phyloP scores from a whole-genome alignment of 805 yeast species.

The Scheffersomyces coipomensis region DNA sequence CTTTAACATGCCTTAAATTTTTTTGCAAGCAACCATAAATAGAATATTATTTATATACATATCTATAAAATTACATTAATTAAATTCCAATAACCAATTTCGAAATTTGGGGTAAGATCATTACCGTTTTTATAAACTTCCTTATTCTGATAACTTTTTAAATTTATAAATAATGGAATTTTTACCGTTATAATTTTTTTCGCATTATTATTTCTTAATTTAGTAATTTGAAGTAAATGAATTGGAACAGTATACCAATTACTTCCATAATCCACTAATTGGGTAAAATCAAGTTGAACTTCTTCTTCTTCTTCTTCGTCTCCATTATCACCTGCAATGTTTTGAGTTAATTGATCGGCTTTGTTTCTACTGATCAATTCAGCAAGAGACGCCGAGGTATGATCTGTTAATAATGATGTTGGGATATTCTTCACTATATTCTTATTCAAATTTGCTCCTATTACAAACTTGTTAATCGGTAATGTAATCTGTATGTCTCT shows the following conservation, averaged over 20 bases:
- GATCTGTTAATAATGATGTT: constrained; percentile 26
- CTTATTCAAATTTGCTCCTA: constrained; percentile 18
- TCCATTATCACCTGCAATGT: too few relatives aligned
- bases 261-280: constrained; percentile 19
- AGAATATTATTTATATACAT: too few relatives aligned
- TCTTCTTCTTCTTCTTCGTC: neutral
- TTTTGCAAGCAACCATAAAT: too few relatives aligned
- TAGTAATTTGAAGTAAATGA: constrained; percentile 8
- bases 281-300: constrained; percentile 5
- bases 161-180: constrained; percentile 30
- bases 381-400: constrained; percentile 27
- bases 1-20: too few relatives aligned
- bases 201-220: neutral
- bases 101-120: too few relatives aligned
- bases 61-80: too few relatives aligned
- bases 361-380: constrained; percentile 24
- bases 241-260: constrained; percentile 39
- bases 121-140: too few relatives aligned
- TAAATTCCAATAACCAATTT: too few relatives aligned
- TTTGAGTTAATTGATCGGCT: neutral
- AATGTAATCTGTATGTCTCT: constrained; percentile 14
- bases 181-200: constrained; percentile 9
- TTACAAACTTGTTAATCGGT: constrained; percentile 21
- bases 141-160: constrained; percentile 21
- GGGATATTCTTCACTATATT: constrained; percentile 32